phyloP scores from a whole-genome alignment of 306 rosid genomes.

The Lathyrus aphaca region DNA sequence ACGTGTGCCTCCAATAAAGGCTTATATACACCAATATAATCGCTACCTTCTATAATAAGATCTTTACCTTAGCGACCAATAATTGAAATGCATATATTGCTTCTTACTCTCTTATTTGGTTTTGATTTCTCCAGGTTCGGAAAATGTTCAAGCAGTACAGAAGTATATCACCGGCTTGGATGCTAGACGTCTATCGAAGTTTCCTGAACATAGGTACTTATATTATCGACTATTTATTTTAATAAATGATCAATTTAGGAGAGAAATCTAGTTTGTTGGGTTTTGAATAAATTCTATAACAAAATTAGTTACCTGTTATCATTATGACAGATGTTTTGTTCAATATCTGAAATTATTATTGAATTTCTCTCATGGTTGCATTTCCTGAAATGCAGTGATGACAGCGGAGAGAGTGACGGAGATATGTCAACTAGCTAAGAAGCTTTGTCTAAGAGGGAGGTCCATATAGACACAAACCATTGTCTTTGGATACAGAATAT shows the following conservation, averaged over 20 bases:
- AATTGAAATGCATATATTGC: slow-evolving; percentile 8
- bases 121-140: slow-evolving; percentile 64
- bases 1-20: slow-evolving; percentile 29
- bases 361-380: too few species aligned
- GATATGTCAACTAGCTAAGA: slow-evolving; percentile 58
- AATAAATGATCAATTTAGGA: not conserved
- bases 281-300: not conserved
- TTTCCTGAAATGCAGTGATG: slow-evolving; percentile 67
- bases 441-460: not conserved
- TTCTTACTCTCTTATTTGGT: not conserved
- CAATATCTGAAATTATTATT: not conserved
- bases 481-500: not conserved
- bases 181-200: slow-evolving; percentile 85
- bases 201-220: slow-evolving; percentile 74
- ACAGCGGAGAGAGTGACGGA: slow-evolving; percentile 77
- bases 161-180: slow-evolving; percentile 94
- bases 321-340: not conserved
- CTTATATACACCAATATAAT: not conserved
- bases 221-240: slow-evolving; percentile 13
- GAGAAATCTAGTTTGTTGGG: not conserved
- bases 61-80: slow-evolving; percentile 14
- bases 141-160: slow-evolving; percentile 85
- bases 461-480: too few species aligned
- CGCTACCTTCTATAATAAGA: not conserved
- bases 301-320: not conserved